Evolutionary conservation across 1,284 basidiomycete species (phyloP).

Genomic region (Somion occarium): DNA sequence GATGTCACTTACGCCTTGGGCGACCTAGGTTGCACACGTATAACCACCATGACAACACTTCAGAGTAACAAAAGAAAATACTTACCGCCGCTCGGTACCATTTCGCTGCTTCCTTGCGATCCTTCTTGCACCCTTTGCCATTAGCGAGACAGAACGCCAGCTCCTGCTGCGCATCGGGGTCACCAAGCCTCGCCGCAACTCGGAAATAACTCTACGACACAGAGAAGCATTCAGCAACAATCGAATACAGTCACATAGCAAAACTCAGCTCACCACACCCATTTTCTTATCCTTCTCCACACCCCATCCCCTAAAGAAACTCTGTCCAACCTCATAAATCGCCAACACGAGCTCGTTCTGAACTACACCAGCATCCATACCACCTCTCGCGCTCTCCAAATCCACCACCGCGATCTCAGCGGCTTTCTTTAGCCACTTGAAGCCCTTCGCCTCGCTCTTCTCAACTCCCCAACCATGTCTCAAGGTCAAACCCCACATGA

Average conservation of each 20-base stretch:
- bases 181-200: conserved; percentile 80
- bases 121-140: conserved; percentile 87
- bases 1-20: conserved; percentile 74
- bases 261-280: conserved; percentile 72
- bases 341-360: conserved; percentile 82
- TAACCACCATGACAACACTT: conserved; percentile 1
- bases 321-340: conserved; percentile 90
- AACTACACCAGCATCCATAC: conserved; percentile 32
- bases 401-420: conserved; percentile 80
- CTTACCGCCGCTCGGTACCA: conserved; percentile 85
- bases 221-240: neutral
- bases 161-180: conserved; percentile 83
- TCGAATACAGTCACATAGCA: neutral
- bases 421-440: conserved; percentile 79
- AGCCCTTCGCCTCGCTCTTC: conserved; percentile 74
- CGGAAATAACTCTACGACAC: conserved; percentile 71
- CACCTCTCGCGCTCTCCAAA: conserved; percentile 53
- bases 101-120: conserved; percentile 79
- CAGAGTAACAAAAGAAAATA: conserved; percentile 10
- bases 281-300: conserved; percentile 82
- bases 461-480: conserved; percentile 86
- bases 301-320: conserved; percentile 91
- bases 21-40: conserved; percentile 38
- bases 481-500: conserved; percentile 88
- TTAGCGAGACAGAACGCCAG: conserved; percentile 82